Percentiles rank a stretch among this genome's conserved stretches.
These are phyloP conservation scores for Chamaecyparis obtusa DNA, from an alignment of 75 land plant genomes.

Conservation along the genomic window DNA sequence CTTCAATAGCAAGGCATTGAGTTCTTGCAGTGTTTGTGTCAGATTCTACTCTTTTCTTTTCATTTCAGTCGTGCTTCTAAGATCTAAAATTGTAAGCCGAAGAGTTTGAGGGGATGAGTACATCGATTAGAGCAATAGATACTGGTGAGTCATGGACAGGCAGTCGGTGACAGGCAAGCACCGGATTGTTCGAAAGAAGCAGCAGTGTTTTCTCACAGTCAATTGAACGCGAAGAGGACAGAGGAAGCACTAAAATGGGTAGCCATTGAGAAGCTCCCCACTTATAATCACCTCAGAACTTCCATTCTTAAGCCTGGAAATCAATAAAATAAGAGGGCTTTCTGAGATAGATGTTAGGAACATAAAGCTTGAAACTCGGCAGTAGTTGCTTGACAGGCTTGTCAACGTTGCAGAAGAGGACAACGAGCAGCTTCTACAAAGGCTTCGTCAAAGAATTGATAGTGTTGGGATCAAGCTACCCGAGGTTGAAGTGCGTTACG, in stretches of 20 bases:
- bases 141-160: not conserved
- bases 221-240: not conserved
- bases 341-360: conserved; percentile 28
- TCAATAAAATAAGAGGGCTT: not conserved
- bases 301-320: not conserved
- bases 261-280: conserved; percentile 5
- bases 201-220: not conserved
- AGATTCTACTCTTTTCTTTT: no score
- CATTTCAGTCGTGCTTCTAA: not conserved
- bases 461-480: conserved; percentile 21
- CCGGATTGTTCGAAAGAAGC: not conserved
- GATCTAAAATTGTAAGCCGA: not conserved
- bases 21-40: not conserved
- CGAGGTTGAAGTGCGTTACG: conserved; percentile 43
- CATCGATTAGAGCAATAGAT: not conserved
- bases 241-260: conserved; percentile 4
- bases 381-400: conserved; percentile 36
- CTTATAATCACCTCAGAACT: not conserved
- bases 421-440: conserved; percentile 37
- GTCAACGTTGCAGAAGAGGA: conserved; percentile 43
- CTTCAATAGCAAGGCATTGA: no score
- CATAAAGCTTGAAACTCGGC: conserved; percentile 24
- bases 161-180: conserved; percentile 1
- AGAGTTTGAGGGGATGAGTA: not conserved
- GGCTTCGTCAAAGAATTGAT: conserved; percentile 46